Evolutionary conservation across 106 monocot genomes (phyloP), one percentile per base, ranked within the genome.

Genomic region (Amphibolis antarctica): DNA sequence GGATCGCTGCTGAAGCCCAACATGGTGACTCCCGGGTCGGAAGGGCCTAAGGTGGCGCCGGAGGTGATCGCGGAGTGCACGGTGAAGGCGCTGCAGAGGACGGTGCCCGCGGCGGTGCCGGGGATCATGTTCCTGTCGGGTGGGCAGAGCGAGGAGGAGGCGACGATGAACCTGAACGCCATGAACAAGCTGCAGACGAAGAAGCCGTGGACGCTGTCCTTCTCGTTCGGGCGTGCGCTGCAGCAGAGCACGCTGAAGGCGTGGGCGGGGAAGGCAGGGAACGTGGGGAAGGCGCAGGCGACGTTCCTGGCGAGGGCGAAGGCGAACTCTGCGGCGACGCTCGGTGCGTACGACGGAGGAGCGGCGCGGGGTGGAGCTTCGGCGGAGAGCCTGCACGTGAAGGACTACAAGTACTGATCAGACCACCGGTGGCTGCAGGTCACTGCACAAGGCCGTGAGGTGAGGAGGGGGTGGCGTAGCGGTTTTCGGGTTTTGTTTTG

Each of bases 191-290:
- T 63, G 22, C 42, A 63, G 46, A 51, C 53, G 29, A 71, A 71
- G 71, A 71, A 71, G 71, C 54, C 71, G 9, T 71, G 71, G 71
- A 42, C 71, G 9, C 71, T 71, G n/a, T 62, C 71, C 45, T 71
- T 71, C 71, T 71, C 71, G 5, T 71, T 55, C 22, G 71, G 71
- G 0, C 53, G 71, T 27, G 71, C 71, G 0, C 64, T 71, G 4
- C 71, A 71, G 71, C 63, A 63, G 71, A 71, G 71, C 63, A 71
- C 63, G 18, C 62, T 71, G 42, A 71, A 71, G 71, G 53, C 71
- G 5, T 71, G 71, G 71, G 62, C 25, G 10, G 71, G 71, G 12
- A 55, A 71, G 53, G 28, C 18, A 55, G 53, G 64, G 53, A 71
- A 71, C 31, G 9, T 71, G 10, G 71, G 29, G 17, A n/a, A 46